These are phyloP conservation scores for Wickerhamiella hasegawae DNA, from an alignment of 805 yeast species.

Conservation along the genomic window DNA sequence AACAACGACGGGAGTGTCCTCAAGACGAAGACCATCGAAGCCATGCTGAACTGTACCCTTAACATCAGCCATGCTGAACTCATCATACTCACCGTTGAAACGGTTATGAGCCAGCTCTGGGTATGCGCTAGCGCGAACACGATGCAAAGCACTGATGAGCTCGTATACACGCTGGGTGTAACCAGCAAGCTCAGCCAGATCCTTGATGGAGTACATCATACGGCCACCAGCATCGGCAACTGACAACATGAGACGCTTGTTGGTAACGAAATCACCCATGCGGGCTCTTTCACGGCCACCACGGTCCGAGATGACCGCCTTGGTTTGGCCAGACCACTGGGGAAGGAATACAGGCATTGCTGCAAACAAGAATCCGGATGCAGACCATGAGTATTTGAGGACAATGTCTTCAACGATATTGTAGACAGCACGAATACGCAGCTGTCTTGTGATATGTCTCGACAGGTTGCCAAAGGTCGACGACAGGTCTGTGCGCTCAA, in stretches of 20 bases:
- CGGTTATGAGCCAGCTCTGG: conserved; percentile 3
- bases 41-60: conserved; percentile 69
- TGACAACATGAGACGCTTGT: conserved; percentile 77
- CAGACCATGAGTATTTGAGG: conserved; percentile 87
- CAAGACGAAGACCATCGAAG: conserved; percentile 67
- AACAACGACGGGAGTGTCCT: conserved; percentile 64
- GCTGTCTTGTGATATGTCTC: conserved; percentile 37
- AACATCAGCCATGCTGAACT: conserved; percentile 31
- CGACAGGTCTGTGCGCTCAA: conserved; percentile 54
- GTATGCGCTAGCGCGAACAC: conserved; percentile 47
- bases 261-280: conserved; percentile 80
- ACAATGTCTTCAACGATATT: conserved; percentile 71
- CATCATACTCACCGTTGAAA: conserved; percentile 5
- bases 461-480: conserved; percentile 42
- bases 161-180: conserved; percentile 75
- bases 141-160: conserved; percentile 59
- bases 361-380: conserved; percentile 82
- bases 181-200: conserved; percentile 79
- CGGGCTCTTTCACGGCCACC: conserved; percentile 22
- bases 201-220: conserved; percentile 87
- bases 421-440: conserved; percentile 47
- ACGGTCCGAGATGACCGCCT: conserved; percentile 5
- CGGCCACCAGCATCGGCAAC: conserved; percentile 92
- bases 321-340: conserved; percentile 20
- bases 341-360: conserved; percentile 74